Evolutionary conservation across 1,284 basidiomycete species (phyloP).

Genomic region (Athelia sp.): DNA sequence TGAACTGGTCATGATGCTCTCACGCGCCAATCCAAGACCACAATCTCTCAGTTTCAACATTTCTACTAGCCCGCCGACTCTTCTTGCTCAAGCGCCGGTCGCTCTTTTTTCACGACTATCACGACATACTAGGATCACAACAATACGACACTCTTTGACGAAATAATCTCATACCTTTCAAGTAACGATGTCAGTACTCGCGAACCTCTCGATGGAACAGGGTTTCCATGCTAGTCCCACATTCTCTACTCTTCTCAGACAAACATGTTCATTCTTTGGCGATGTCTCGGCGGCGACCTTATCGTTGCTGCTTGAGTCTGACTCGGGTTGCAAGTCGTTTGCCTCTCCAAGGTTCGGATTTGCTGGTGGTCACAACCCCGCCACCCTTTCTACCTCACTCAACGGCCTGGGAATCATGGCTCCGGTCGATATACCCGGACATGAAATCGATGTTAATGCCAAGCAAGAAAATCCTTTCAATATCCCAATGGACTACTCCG

Average conservation of each 20-base stretch:
- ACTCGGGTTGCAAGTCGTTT: too few species aligned
- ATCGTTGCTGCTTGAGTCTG: slow-evolving; percentile 6
- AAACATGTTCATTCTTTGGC: neutral
- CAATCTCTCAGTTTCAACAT: neutral
- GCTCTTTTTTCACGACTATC: slow-evolving; percentile 1
- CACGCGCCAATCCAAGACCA: too few species aligned
- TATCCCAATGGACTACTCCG: too few species aligned
- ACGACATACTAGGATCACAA: slow-evolving; percentile 1
- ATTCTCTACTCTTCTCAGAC: neutral
- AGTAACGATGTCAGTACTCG: neutral
- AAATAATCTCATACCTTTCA: neutral
- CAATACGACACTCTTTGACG: neutral
- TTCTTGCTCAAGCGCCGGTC: neutral
- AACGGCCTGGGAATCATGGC: neutral
- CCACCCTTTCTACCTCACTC: neutral
- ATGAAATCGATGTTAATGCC: too few species aligned
- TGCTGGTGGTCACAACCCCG: too few species aligned
- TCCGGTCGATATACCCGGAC: too few species aligned
- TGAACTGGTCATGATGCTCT: too few species aligned
- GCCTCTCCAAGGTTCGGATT: too few species aligned
- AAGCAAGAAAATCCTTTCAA: too few species aligned
- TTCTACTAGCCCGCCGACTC: neutral
- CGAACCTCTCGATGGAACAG: neutral
- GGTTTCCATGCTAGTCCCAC: neutral
- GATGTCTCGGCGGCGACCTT: neutral